Evolutionary conservation across 306 rosid species (phyloP), one percentile per base, ranked within the genome.

Genomic region (Fragaria nilgerrensis): DNA sequence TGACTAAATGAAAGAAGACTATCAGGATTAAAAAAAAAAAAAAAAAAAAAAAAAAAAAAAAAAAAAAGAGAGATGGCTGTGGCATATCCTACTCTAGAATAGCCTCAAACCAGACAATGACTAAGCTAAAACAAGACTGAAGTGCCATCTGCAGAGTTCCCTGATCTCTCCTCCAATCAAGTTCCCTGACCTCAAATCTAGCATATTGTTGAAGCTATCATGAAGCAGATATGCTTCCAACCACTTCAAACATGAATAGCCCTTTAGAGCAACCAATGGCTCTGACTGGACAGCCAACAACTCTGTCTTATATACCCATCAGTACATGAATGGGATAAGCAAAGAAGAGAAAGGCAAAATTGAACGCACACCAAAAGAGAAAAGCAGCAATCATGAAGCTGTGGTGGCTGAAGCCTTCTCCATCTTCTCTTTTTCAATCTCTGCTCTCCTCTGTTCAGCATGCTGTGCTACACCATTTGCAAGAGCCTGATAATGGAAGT

Each of bases 381-480:
- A 44, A 44, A 73, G 69, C 79, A 80, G 73, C 78, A 77, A 10
- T 86, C 82, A 86, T 1, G 92, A 87, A 73, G 92, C 76, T 55
- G 87, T 78, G 10, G 87, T 92, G 81, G 92, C 86, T 20, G 85
- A 15, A 56, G 88, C 86, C 96, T 88, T 96, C 80, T 92, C 99
- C 72, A 92, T 34, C 71, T 82, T 89, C 80, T 91, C 99, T 82
- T 90, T 95, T 80, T 87, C 98, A 50, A 93, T 91, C 75, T 93
- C 99, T 17, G 75, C 86, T 82, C 93, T 88, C 84, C 97, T 90
- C 83, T 81, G 97, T 64, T 91, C 96, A 25, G 99, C 99, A 71
- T 96, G 99, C 87, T 86, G 94, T 44, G 92, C 96, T 79, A 96
- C 89, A 19, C 94, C 94, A 75, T 90, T 81, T 10, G 99, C 99